Conservation (phyloP, 208 protist species). For the Leptomonas seymouri region DNA sequence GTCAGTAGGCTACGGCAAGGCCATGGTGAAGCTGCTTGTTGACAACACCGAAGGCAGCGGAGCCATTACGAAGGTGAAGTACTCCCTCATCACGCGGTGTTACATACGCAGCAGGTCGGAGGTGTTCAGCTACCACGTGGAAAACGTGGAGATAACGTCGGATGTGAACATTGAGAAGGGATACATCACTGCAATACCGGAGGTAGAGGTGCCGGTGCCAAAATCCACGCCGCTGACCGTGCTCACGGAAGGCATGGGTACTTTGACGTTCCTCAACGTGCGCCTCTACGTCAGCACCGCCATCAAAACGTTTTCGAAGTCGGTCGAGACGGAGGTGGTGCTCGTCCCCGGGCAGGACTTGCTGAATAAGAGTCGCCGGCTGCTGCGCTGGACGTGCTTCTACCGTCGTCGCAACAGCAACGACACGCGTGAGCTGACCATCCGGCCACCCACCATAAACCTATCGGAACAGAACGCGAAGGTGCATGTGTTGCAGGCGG, state of each 20-base stretch:
- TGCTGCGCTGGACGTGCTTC: constrained; percentile 64
- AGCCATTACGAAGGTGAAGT: constrained; percentile 51
- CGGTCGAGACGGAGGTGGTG: constrained; percentile 66
- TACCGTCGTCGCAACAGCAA: constrained; percentile 34
- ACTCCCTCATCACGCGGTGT: constrained; percentile 49
- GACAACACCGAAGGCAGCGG: constrained; percentile 62
- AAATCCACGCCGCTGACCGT: constrained; percentile 53
- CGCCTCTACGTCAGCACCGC: constrained; percentile 40
- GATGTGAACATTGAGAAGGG: constrained; percentile 43
- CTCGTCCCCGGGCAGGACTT: constrained; percentile 51
- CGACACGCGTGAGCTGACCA: constrained; percentile 19
- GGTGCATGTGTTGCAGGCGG: constrained; percentile 21
- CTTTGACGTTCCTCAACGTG: constrained; percentile 56
- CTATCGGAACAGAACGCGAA: constrained; percentile 34
- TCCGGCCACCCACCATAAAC: constrained; percentile 32
- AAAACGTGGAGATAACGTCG: constrained; percentile 19
- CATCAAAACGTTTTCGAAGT: constrained; percentile 47
- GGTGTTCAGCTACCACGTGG: constrained; percentile 26
- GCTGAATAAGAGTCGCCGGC: constrained; percentile 38
- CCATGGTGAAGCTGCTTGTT: constrained; percentile 36
- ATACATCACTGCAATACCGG: constrained; percentile 34
- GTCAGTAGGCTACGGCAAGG: constrained; percentile 25
- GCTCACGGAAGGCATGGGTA: constrained; percentile 49
- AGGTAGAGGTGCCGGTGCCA: constrained; percentile 42
- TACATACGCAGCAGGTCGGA: constrained; percentile 46